Evolutionary conservation across 257 asterid species (phyloP).

Genomic region (Capsicum baccatum): DNA sequence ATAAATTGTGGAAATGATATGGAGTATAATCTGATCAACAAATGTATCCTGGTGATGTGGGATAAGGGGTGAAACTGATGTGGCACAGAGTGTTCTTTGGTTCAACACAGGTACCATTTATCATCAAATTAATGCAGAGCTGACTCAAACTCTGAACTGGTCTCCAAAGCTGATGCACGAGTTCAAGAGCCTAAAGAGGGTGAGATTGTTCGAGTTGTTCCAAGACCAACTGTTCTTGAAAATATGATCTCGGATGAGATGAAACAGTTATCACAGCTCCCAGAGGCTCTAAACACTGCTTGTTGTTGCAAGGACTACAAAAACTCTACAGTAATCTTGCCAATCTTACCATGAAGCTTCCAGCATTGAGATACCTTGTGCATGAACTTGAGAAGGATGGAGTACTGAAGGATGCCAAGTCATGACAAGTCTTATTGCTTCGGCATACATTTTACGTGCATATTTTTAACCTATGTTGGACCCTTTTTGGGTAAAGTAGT

Average conservation of each 20-base stretch:
- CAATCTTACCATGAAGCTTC: slow-evolving; percentile 98
- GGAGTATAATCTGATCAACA: too few species aligned
- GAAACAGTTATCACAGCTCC: slow-evolving; percentile 72
- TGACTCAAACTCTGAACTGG: slow-evolving; percentile 85
- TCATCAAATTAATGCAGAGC: slow-evolving; percentile 86
- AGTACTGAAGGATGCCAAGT: slow-evolving; percentile 69
- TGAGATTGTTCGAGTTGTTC: slow-evolving; percentile 83
- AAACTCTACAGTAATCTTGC: slow-evolving; percentile 91
- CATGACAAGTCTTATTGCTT: slow-evolving; percentile 26
- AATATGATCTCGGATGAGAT: slow-evolving; percentile 77
- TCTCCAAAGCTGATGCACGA: slow-evolving; percentile 82
- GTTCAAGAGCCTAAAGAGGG: slow-evolving; percentile 94
- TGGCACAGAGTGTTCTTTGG: slow-evolving; percentile 83
- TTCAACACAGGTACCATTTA: slow-evolving; percentile 95
- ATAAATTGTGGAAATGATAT: too few species aligned
- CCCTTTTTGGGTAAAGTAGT: too few species aligned
- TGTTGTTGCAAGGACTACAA: slow-evolving; percentile 90
- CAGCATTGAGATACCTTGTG: slow-evolving; percentile 86
- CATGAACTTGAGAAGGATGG: slow-evolving; percentile 92
- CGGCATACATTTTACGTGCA: neutral
- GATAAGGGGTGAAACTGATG: too few species aligned
- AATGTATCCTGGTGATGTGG: too few species aligned
- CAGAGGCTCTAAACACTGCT: slow-evolving; percentile 85
- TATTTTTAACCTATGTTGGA: neutral
- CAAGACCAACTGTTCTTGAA: slow-evolving; percentile 74